Evolutionary conservation across 2,329 filamentous ascomycete genomes (phyloP).

Genomic region (Bipolaris victoriae): DNA sequence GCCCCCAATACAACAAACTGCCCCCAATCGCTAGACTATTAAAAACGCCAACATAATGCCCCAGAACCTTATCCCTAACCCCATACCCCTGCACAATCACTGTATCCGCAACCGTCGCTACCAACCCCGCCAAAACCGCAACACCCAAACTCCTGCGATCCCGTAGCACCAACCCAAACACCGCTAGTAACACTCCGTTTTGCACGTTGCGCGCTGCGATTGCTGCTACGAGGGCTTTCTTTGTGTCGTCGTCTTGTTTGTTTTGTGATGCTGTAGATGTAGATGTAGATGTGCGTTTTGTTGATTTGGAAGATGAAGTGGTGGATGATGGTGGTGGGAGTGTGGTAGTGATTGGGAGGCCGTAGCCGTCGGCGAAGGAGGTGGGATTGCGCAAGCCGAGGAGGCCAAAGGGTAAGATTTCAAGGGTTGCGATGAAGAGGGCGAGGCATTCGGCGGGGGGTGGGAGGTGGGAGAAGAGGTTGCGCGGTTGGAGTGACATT

Average conservation of each 20-base stretch:
- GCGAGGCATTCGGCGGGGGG: conserved; percentile 35
- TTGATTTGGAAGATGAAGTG: not conserved
- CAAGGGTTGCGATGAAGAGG: conserved; percentile 30
- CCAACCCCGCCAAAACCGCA: conserved; percentile 27
- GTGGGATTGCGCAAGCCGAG: conserved; percentile 25
- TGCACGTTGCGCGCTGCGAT: conserved; percentile 35
- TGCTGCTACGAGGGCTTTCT: conserved; percentile 30
- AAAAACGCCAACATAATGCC: conserved; percentile 32
- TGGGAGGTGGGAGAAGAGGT: conserved; percentile 27
- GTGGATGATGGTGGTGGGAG: conserved; percentile 2
- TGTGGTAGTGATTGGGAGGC: conserved; percentile 19
- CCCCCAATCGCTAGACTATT: conserved; percentile 32
- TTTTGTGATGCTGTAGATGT: not conserved
- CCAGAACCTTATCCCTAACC: conserved; percentile 27
- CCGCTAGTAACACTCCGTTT: conserved; percentile 27
- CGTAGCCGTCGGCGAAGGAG: conserved; percentile 26
- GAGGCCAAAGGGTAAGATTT: conserved; percentile 31
- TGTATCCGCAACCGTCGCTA: conserved; percentile 31
- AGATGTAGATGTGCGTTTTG: conserved; percentile 7
- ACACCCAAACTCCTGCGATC: conserved; percentile 32
- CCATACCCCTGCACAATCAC: conserved; percentile 31
- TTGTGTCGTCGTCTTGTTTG: conserved; percentile 25
- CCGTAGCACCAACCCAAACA: conserved; percentile 27
- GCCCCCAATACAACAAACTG: conserved; percentile 31
- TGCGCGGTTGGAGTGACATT: conserved; percentile 25